A percentile compares a stretch with the other conserved stretches of the same genome.
These are phyloP conservation scores for Bretschneidera sinensis DNA, from an alignment of 345 rosid genomes.

Conservation along the genomic window DNA sequence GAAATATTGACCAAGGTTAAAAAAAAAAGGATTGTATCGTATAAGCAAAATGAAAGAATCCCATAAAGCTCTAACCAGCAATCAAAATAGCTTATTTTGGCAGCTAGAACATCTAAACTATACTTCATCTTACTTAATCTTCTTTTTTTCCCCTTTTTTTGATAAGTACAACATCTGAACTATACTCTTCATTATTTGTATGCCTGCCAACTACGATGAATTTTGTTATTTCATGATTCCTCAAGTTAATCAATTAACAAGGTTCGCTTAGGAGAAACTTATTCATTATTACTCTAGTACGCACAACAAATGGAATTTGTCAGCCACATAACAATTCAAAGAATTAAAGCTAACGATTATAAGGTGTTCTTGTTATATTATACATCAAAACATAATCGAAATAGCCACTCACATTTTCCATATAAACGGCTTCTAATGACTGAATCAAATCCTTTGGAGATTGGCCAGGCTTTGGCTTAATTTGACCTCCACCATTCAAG, in stretches of 20 bases:
- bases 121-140: too few relatives aligned
- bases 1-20: too few relatives aligned
- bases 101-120: too few relatives aligned
- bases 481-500: conserved; percentile 93
- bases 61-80: too few relatives aligned
- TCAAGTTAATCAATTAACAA: background rate
- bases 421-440: conserved; percentile 55
- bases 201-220: background rate
- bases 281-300: background rate
- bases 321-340: too few relatives aligned
- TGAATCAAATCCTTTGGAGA: conserved; percentile 72
- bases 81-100: too few relatives aligned
- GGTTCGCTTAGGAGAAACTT: background rate
- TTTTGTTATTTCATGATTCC: background rate
- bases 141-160: too few relatives aligned
- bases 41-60: too few relatives aligned
- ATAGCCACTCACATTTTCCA: conserved; percentile 58
- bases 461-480: conserved; percentile 81
- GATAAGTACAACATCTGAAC: too few relatives aligned
- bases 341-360: too few relatives aligned
- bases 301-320: background rate
- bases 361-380: background rate
- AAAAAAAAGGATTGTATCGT: background rate
- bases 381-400: background rate
- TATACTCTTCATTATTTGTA: too few relatives aligned